Percentiles rank a stretch among this genome's conserved stretches.
phyloP scores from a whole-genome alignment of 2,329 filamentous ascomycete genomes.

The Colletotrichum magnum region DNA sequence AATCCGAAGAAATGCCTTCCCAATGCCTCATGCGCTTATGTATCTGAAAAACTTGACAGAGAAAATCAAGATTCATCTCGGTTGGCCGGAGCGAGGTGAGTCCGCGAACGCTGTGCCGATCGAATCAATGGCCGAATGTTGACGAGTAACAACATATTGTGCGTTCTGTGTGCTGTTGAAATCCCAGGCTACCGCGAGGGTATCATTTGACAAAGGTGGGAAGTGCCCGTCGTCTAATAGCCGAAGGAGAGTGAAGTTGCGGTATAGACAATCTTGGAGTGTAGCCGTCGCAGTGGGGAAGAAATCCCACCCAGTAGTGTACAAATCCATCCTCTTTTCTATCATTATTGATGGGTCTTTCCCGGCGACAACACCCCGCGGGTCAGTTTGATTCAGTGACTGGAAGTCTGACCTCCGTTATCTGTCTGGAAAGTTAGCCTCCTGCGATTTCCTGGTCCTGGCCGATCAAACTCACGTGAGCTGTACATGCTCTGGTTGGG shows the following conservation, averaged over 20 bases:
- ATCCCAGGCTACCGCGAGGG: constrained; percentile 17
- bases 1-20: constrained; percentile 34
- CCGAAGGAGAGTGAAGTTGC: constrained; percentile 37
- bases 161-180: constrained; percentile 17
- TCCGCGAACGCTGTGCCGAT: too few species aligned
- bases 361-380: constrained; percentile 8
- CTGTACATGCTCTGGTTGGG: constrained; percentile 72
- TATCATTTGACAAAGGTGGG: constrained; percentile 39
- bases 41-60: constrained; percentile 18
- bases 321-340: constrained; percentile 35
- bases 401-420: constrained; percentile 40
- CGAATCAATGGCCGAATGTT: constrained; percentile 12
- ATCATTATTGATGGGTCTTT: constrained; percentile 33
- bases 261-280: constrained; percentile 36
- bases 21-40: constrained; percentile 40
- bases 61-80: background rate
- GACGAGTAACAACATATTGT: constrained; percentile 27
- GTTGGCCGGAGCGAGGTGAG: too few species aligned
- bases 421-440: constrained; percentile 41
- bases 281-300: constrained; percentile 33
- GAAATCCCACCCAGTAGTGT: constrained; percentile 39
- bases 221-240: constrained; percentile 40
- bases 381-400: constrained; percentile 31
- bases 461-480: constrained; percentile 61
- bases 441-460: background rate